Conservation (phyloP, 2,329 filamentous ascomycete genomes). For the Diaporthe ilicicola region DNA sequence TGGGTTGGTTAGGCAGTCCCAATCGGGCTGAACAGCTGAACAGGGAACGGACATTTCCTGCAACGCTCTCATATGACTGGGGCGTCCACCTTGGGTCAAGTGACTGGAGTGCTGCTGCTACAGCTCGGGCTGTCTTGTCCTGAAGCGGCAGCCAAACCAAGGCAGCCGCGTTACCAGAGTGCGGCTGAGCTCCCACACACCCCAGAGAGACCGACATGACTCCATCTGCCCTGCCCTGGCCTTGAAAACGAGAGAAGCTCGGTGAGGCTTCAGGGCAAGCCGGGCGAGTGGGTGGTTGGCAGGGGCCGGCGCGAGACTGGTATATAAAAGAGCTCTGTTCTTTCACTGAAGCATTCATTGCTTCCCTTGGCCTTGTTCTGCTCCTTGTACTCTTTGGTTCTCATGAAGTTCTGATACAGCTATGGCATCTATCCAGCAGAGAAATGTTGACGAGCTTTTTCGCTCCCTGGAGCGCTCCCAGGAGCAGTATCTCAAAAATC, state of each 20-base stretch:
- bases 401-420: neutral
- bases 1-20: constrained; percentile 10
- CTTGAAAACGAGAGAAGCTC: neutral
- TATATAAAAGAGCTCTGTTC: neutral
- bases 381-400: neutral
- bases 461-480: constrained; percentile 20
- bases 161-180: constrained; percentile 4
- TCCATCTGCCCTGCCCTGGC: constrained; percentile 1
- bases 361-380: neutral
- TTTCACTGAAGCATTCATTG: neutral
- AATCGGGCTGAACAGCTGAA: constrained; percentile 8
- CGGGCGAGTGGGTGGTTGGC: neutral
- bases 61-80: neutral
- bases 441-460: constrained; percentile 23
- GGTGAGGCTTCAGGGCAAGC: neutral
- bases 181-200: constrained; percentile 16
- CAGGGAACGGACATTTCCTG: neutral
- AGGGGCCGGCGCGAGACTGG: neutral
- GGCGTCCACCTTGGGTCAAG: constrained; percentile 12
- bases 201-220: neutral
- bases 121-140: neutral
- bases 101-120: constrained; percentile 8
- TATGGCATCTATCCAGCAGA: constrained; percentile 20
- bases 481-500: constrained; percentile 26
- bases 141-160: constrained; percentile 3